A percentile compares a stretch with the other conserved stretches of the same genome.
Evolutionary conservation across 2,329 filamentous ascomycete genomes (phyloP).

Genomic region (Sarocladium brachiariae): DNA sequence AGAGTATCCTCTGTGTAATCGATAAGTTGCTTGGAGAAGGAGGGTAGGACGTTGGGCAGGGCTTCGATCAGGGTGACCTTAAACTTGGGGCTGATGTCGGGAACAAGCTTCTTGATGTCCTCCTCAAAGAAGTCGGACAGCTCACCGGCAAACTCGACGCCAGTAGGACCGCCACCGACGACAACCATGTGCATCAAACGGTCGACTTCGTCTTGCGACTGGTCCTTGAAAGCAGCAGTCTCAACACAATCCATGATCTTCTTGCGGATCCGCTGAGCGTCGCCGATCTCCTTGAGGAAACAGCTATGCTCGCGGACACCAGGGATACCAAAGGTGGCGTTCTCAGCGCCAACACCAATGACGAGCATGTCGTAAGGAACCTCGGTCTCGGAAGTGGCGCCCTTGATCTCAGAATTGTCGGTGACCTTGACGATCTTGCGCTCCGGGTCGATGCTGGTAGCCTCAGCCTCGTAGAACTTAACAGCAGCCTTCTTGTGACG

Average conservation of each 20-base stretch:
- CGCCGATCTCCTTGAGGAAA: conserved; percentile 97
- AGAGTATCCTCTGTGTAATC: conserved; percentile 99
- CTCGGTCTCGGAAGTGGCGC: conserved; percentile 72
- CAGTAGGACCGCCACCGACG: conserved; percentile 86
- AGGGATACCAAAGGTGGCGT: conserved; percentile 95
- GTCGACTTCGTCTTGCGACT: conserved; percentile 79
- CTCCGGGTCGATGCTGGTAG: conserved; percentile 88
- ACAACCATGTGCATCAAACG: conserved; percentile 98
- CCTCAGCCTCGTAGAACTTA: conserved; percentile 97
- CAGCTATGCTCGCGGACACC: conserved; percentile 92
- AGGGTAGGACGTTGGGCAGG: conserved; percentile 90
- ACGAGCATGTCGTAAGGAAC: conserved; percentile 98
- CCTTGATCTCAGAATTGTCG: conserved; percentile 91
- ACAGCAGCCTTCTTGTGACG: conserved; percentile 90
- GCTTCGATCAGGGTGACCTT: conserved; percentile 96
- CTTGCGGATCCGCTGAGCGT: conserved; percentile 94
- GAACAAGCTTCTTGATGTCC: conserved; percentile 96
- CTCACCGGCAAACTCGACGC: conserved; percentile 97
- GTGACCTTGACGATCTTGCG: conserved; percentile 83
- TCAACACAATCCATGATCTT: conserved; percentile 99
- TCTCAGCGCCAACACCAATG: conserved; percentile 93
- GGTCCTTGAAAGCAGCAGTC: conserved; percentile 97
- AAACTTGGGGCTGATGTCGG: conserved; percentile 91
- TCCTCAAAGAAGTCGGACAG: conserved; percentile 98
- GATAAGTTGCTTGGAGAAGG: conserved; percentile 98